A percentile compares a stretch with the other conserved stretches of the same genome.
Conservation (phyloP, 164 flowering plant genomes). For the Buxus sempervirens region DNA sequence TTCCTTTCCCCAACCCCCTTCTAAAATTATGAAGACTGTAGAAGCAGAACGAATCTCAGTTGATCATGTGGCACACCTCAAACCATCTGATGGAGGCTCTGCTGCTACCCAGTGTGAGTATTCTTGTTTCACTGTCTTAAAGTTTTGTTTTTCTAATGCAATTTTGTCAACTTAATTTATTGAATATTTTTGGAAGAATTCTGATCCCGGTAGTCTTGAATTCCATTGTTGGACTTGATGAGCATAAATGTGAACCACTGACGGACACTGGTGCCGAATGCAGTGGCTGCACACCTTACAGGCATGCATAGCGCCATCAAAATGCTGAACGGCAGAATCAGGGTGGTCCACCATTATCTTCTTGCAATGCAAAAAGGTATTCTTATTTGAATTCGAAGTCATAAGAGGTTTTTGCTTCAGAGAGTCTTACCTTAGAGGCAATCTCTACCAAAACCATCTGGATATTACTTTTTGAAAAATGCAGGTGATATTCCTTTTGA, state of each 20-base stretch:
- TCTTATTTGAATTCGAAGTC: neutral
- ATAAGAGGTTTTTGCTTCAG: neutral
- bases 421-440: neutral
- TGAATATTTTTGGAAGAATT: too few species aligned
- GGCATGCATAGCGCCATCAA: conserved; percentile 96
- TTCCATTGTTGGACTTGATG: neutral
- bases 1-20: conserved; percentile 14
- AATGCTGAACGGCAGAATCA: conserved; percentile 90
- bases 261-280: conserved; percentile 12
- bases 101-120: conserved; percentile 89
- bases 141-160: neutral
- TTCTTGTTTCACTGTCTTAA: conserved; percentile 1
- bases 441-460: neutral
- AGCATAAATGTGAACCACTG: neutral
- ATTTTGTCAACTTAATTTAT: neutral
- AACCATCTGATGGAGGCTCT: conserved; percentile 98
- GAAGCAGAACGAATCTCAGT: conserved; percentile 98
- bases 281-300: conserved; percentile 99
- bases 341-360: conserved; percentile 83
- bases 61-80: conserved; percentile 97
- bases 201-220: neutral
- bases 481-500: conserved; percentile 86
- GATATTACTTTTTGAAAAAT: conserved; percentile 1
- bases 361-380: conserved; percentile 87
- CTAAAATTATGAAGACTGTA: conserved; percentile 88